phyloP scores from a whole-genome alignment of 1,284 basidiomycete species.

The Porogramme epimiltina region DNA sequence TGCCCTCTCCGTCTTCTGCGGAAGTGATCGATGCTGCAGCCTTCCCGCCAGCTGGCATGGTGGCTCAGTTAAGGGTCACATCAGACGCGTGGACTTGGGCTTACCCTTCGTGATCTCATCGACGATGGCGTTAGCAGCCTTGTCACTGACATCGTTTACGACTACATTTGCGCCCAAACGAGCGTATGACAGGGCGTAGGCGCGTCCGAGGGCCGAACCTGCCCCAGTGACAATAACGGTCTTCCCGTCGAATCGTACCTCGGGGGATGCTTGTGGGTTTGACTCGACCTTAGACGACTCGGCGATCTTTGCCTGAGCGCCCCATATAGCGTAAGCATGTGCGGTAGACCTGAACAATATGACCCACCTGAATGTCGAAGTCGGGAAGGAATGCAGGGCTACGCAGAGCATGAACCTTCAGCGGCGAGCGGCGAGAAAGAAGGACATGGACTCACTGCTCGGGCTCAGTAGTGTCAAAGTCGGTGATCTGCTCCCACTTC shows the following conservation, averaged over 20 bases:
- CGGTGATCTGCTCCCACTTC: constrained; percentile 80
- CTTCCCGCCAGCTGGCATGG: constrained; percentile 76
- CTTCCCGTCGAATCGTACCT: constrained; percentile 85
- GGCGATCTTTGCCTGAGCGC: constrained; percentile 67
- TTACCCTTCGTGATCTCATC: constrained; percentile 82
- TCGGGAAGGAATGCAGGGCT: constrained; percentile 76
- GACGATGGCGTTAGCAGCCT: constrained; percentile 83
- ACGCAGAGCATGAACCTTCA: neutral
- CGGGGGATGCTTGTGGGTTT: constrained; percentile 74
- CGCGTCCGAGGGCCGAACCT: constrained; percentile 90
- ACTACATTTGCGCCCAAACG: constrained; percentile 95
- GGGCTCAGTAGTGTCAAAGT: constrained; percentile 67
- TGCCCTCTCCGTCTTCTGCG: constrained; percentile 88
- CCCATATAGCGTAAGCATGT: constrained; percentile 31
- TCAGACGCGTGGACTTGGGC: constrained; percentile 16
- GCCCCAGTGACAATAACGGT: constrained; percentile 95
- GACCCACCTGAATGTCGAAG: constrained; percentile 61
- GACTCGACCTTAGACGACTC: constrained; percentile 65
- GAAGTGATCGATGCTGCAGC: constrained; percentile 86
- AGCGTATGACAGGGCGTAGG: constrained; percentile 91
- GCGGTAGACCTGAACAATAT: neutral
- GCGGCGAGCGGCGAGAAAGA: neutral
- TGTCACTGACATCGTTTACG: constrained; percentile 93
- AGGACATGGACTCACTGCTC: constrained; percentile 58
- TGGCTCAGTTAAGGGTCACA: neutral